These are phyloP conservation scores for Acanthamoeba sp. DNA, from an alignment of 208 protist genomes.

Conservation along the genomic window DNA sequence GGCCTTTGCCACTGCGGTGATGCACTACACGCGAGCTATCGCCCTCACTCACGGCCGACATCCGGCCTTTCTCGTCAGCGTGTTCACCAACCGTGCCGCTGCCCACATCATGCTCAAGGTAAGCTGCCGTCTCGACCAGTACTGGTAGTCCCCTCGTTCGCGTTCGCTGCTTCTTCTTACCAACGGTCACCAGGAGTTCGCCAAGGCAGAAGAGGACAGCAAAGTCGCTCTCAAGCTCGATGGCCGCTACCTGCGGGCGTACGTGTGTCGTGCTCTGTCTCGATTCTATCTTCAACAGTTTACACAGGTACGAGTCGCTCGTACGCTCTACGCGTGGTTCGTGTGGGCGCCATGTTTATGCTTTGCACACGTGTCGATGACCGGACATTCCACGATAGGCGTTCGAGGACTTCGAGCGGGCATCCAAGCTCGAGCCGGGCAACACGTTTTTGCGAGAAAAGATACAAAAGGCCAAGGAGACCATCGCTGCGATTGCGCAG, in stretches of 20 bases:
- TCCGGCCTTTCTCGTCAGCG: conserved; percentile 52
- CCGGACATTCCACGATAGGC: not conserved
- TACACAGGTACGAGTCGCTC: not conserved
- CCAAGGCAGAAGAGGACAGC: conserved; percentile 64
- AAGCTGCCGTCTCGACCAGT: not conserved
- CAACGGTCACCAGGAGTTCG: conserved; percentile 21
- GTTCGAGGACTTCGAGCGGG: conserved; percentile 42
- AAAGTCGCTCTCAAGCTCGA: conserved; percentile 63
- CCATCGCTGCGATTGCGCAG: conserved; percentile 47
- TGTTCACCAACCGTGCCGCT: conserved; percentile 46
- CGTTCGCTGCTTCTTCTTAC: not conserved
- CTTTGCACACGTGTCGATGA: not conserved
- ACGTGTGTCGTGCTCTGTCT: conserved; percentile 38
- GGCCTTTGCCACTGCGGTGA: conserved; percentile 25
- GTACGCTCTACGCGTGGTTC: not conserved
- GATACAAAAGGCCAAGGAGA: conserved; percentile 67
- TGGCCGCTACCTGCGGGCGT: conserved; percentile 4
- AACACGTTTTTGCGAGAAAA: conserved; percentile 34
- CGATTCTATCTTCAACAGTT: conserved; percentile 63
- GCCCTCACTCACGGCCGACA: conserved; percentile 48
- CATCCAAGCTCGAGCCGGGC: conserved; percentile 56
- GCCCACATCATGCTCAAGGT: conserved; percentile 68
- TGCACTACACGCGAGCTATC: conserved; percentile 67
- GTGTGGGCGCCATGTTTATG: not conserved
- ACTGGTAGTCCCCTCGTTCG: not conserved